Evolutionary conservation across 2,329 filamentous ascomycete species (phyloP).

Genomic region (Fusarium verticillioides): DNA sequence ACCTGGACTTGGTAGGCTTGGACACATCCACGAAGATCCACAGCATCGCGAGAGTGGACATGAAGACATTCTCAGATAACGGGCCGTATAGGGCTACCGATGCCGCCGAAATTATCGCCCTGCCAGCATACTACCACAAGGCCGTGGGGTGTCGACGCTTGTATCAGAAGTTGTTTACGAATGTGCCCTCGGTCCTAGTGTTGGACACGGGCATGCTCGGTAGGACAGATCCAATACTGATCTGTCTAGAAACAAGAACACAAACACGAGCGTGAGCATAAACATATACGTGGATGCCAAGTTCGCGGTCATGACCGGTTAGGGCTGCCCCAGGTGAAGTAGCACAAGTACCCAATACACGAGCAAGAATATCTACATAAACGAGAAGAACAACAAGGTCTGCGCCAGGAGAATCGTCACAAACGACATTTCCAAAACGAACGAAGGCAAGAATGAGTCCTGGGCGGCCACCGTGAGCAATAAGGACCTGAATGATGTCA

Average conservation of each 20-base stretch:
- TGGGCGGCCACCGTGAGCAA: neutral
- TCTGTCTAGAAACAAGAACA: neutral
- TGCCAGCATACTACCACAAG: neutral
- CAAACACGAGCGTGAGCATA: neutral
- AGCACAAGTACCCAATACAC: neutral
- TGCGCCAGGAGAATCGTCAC: neutral
- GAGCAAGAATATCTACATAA: neutral
- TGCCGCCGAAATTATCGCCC: neutral
- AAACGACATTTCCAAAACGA: neutral
- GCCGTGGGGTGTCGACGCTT: neutral
- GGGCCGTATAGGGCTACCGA: neutral
- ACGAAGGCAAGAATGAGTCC: neutral
- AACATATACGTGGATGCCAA: neutral
- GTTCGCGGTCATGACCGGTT: neutral
- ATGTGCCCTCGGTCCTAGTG: neutral
- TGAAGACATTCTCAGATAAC: neutral
- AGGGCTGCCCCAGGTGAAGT: neutral
- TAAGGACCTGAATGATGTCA: neutral
- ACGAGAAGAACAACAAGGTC: neutral
- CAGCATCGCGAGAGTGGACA: neutral
- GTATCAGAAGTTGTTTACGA: neutral
- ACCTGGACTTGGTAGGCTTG: neutral
- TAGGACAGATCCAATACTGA: neutral
- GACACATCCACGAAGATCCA: neutral
- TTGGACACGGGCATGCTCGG: neutral